Evolutionary conservation across 495 filamentous ascomycete species (phyloP).

Genomic region (Choiromyces venosus): DNA sequence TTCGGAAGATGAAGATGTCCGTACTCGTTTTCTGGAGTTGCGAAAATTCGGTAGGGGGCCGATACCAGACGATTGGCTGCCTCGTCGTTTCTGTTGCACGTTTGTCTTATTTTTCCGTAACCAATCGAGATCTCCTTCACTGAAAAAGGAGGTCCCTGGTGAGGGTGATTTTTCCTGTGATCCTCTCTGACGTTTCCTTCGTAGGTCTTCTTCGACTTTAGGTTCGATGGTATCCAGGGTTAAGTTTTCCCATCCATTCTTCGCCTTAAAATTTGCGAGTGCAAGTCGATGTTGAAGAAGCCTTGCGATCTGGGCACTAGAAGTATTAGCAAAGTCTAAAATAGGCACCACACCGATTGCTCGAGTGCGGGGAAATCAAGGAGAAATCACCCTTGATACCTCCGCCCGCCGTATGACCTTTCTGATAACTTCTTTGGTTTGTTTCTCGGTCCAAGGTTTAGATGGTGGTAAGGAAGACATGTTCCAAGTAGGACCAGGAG

Average conservation of each 20-base stretch:
- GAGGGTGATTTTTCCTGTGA: constrained; percentile 37
- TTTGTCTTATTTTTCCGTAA: constrained; percentile 33
- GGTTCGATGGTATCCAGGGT: constrained; percentile 69
- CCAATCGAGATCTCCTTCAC: constrained; percentile 42
- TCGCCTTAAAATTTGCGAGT: constrained; percentile 91
- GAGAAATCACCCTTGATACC: constrained; percentile 40
- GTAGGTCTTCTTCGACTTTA: constrained; percentile 65
- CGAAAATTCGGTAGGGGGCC: constrained; percentile 39
- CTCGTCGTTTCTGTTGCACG: constrained; percentile 29
- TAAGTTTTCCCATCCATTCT: constrained; percentile 79
- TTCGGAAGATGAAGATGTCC: constrained; percentile 30
- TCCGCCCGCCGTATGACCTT: constrained; percentile 42
- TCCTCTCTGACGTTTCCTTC: constrained; percentile 51
- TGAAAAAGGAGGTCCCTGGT: constrained; percentile 37
- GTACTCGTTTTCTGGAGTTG: constrained; percentile 36
- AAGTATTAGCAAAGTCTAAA: constrained; percentile 28
- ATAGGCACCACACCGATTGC: constrained; percentile 25
- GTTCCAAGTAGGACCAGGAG: constrained; percentile 13
- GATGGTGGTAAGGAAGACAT: constrained; percentile 35
- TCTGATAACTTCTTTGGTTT: constrained; percentile 42
- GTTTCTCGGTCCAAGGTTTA: constrained; percentile 41
- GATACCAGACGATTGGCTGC: constrained; percentile 37
- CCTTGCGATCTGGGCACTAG: constrained; percentile 67
- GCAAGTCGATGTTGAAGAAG: constrained; percentile 87
- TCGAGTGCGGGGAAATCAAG: constrained; percentile 15